These are phyloP conservation scores for Tolypocladium pustulatum DNA, from an alignment of 2,329 filamentous ascomycete genomes.

Conservation along the genomic window DNA sequence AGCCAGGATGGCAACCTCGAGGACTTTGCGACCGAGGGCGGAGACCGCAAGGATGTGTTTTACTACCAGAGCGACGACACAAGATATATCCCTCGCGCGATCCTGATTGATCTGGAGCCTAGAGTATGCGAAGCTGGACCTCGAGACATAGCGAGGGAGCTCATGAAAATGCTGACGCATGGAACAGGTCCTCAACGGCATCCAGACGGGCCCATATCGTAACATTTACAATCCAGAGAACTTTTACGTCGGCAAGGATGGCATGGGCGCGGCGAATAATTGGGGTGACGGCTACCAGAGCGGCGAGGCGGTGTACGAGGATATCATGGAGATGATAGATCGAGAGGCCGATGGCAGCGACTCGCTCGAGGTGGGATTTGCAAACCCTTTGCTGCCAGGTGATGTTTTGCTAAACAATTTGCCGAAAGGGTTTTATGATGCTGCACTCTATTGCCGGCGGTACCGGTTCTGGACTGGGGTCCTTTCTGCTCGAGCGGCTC, in stretches of 20 bases:
- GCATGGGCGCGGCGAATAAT: conserved; percentile 91
- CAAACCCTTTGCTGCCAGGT: neutral
- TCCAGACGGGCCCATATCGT: conserved; percentile 87
- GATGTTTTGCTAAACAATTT: neutral
- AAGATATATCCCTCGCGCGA: conserved; percentile 91
- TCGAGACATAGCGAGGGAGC: neutral
- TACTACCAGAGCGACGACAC: conserved; percentile 99
- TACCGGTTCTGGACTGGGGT: conserved; percentile 91
- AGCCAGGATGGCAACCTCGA: conserved; percentile 94
- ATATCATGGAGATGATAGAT: conserved; percentile 99
- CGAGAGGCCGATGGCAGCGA: conserved; percentile 96
- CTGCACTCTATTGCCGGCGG: conserved; percentile 96
- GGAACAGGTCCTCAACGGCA: conserved; percentile 67
- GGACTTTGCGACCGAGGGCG: conserved; percentile 94
- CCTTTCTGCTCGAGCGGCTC: conserved; percentile 85
- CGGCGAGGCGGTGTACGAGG: conserved; percentile 84
- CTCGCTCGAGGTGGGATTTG: conserved; percentile 64
- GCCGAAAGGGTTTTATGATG: conserved; percentile 83
- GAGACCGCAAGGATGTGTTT: conserved; percentile 97
- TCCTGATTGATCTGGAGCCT: conserved; percentile 89
- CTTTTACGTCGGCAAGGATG: conserved; percentile 93
- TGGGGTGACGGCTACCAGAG: conserved; percentile 96
- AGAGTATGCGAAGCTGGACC: conserved; percentile 40
- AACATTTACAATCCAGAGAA: conserved; percentile 99
- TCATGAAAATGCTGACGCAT: neutral